These are phyloP conservation scores for Mentha longifolia DNA, from an alignment of 257 asterid species.

Conservation along the genomic window DNA sequence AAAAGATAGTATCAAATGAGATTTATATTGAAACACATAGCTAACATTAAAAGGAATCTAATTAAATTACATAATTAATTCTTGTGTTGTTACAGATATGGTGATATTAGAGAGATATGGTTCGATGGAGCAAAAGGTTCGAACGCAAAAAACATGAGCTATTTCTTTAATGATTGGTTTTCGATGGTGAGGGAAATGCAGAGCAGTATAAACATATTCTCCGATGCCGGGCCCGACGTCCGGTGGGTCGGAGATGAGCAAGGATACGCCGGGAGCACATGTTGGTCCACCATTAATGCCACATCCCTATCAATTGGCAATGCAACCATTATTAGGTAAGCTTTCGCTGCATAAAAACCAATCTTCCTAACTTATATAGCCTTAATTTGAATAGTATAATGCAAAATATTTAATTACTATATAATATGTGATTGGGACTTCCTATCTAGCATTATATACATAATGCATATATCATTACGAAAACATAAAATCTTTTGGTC, in stretches of 20 bases:
- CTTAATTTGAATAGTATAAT: too few relatives aligned
- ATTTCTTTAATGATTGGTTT: conserved; percentile 84
- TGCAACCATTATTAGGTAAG: conserved; percentile 57
- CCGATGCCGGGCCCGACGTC: conserved; percentile 91
- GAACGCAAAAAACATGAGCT: conserved; percentile 82
- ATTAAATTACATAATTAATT: too few relatives aligned
- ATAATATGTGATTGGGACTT: not conserved
- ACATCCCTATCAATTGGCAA: conserved; percentile 78
- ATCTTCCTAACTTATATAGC: too few relatives aligned
- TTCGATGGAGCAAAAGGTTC: conserved; percentile 96
- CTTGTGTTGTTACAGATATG: too few relatives aligned
- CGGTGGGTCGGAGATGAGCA: conserved; percentile 94
- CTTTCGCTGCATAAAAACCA: not conserved
- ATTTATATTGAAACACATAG: too few relatives aligned
- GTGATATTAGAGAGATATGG: conserved; percentile 84
- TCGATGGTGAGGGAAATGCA: conserved; percentile 86
- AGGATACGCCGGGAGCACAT: conserved; percentile 78
- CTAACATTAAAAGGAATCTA: too few relatives aligned
- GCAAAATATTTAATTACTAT: not conserved
- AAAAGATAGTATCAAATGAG: too few relatives aligned
- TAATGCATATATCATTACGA: too few relatives aligned
- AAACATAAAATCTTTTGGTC: too few relatives aligned
- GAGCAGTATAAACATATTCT: conserved; percentile 80
- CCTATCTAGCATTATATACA: too few relatives aligned
- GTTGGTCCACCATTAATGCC: conserved; percentile 91